These are phyloP conservation scores for Lipomyces yamadae DNA, from an alignment of 805 yeast genomes.

Conservation along the genomic window DNA sequence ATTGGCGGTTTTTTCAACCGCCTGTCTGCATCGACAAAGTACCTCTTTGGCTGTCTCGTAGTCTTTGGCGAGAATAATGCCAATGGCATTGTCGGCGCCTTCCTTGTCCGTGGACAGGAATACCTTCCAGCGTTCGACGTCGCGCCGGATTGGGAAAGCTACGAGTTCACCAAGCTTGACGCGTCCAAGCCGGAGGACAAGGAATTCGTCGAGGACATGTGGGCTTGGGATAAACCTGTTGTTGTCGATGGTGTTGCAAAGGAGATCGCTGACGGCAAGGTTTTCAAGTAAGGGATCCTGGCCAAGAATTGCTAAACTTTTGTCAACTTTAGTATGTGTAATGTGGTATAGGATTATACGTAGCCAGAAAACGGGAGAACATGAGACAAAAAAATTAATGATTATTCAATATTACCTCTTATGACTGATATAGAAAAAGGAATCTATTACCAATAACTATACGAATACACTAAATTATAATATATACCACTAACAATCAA, in stretches of 20 bases:
- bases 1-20: slow-evolving; percentile 98
- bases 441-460: background rate
- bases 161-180: slow-evolving; percentile 81
- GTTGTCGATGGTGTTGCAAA: slow-evolving; percentile 73
- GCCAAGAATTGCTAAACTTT: background rate
- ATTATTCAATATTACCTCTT: background rate
- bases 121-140: slow-evolving; percentile 89
- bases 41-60: slow-evolving; percentile 89
- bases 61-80: slow-evolving; percentile 98
- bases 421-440: slow-evolving; percentile 4
- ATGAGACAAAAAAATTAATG: background rate
- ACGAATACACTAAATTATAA: slow-evolving; percentile 5
- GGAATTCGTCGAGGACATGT: slow-evolving; percentile 83
- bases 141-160: slow-evolving; percentile 99
- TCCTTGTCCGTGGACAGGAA: slow-evolving; percentile 95
- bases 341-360: background rate
- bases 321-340: background rate
- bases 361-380: background rate
- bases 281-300: slow-evolving; percentile 68
- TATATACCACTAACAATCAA: background rate
- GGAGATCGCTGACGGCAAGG: slow-evolving; percentile 97
- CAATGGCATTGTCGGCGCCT: slow-evolving; percentile 96
- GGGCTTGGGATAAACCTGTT: slow-evolving; percentile 98
- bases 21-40: slow-evolving; percentile 87
- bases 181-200: slow-evolving; percentile 74